Base-by-base conservation (phyloP, 1,139 yeast genomes). In the Blastobotrys buckinghamii region DNA sequence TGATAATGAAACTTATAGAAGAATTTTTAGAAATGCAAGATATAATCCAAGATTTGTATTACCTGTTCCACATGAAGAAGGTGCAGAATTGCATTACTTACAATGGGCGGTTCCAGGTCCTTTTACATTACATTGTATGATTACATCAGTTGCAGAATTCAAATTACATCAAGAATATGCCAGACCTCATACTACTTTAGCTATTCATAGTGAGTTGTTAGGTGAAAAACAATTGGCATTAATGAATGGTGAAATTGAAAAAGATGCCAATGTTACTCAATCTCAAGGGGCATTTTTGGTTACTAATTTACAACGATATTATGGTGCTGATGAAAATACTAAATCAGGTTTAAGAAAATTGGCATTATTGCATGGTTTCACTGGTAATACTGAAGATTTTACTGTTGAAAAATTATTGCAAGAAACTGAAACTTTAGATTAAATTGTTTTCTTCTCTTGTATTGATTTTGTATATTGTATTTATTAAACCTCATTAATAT, bases 31-130 rank as follows among this genome's bases (percentile, higher is more conserved):
- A 41, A 78, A 78, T 53, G 96, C 96, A 0, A 79, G 82, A 59
- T 75, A 74, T 56, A 80, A 84, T 63, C 96, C 96, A 15, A 76
- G 80, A 43, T 72, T 72, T 54, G 67, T 72, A 43, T 60, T 72
- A 39, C 76, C 76, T 3, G 59, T 73, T 39, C 74, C 81, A 3
- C 73, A 63, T 43, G 64, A 63, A 46, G 76, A 73, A 39, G 72
- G 88, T 67, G 55, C 83, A 58, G 98, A 92, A 66, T 76, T 92
- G 72, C 97, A 92, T 64, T 89, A 84, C 64, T 80, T 89, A 17
- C 98, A 94, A 68, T 94, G 98, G 98, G 75, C 82, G 17, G 87
- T 89, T 66, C 92, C 84, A 1, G 96, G 95, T 0, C 83, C 88
- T 7, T 62, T 80, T 39, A 90, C 97, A 5, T 74, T 88, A 2